Base-by-base conservation (phyloP, 2,329 filamentous ascomycete genomes). In the Colletotrichum sp. region DNA sequence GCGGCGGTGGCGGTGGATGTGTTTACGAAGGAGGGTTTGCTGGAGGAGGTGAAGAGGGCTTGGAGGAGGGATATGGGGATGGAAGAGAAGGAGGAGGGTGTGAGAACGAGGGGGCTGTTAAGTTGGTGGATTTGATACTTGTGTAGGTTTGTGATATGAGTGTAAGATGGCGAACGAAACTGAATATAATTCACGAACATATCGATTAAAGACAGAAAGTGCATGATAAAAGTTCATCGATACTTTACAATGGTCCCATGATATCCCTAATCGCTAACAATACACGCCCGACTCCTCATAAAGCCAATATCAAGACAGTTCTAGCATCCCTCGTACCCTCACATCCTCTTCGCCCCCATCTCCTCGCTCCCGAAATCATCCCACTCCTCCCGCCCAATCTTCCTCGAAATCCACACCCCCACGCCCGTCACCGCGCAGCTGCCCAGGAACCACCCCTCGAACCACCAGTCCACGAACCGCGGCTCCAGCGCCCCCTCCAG, bases 381-480 rank as follows among this genome's bases (percentile, higher is more conserved):
- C 87, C 88, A 91, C 75, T 92, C 91, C 64, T 93, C 91, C 4
- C 82, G 83, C 60, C 80, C 80, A 3, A 95, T 86, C 81, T 91
- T 93, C 76, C 91, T 89, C 1, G 94, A 94, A 6, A 96, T 82
- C 89, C 93, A 94, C 27, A 97, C 92, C 0, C 94, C 95, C n/a
- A 90, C 81, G 2, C 89, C 92, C 2, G 95, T 97, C 15, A 89
- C 81, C 1, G 88, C 86, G 77, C 93, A 94, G 7, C 93, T 93
- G 4, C 92, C 82, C 71, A 98, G 84, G 83, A 97, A 98, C 93
- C 95, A 96, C 9, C 92, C 93, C 83, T 98, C 95, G 79, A 98
- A 98, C 95, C 95, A 98, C 34, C 91, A 89, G 80, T 97, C 93
- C 7, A 95, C 93, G 80, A 95, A 95, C 0, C 88, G 87, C 8